A percentile compares a stretch with the other conserved stretches of the same genome.
These are phyloP conservation scores for Silene uniflora DNA, from an alignment of 148 eudicot genomes.

Conservation along the genomic window DNA sequence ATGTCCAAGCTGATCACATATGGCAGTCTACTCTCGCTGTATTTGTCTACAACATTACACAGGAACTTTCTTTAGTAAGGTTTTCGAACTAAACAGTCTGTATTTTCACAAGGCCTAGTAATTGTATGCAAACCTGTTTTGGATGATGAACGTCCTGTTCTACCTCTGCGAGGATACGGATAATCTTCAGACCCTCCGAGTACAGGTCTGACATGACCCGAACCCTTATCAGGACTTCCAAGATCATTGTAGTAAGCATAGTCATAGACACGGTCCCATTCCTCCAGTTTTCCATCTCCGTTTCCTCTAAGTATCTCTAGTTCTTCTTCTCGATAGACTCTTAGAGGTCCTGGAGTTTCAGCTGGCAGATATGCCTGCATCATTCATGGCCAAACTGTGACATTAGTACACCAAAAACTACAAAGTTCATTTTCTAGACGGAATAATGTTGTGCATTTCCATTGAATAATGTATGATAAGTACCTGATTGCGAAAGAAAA, in stretches of 20 bases:
- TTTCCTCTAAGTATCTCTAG: conserved; percentile 54
- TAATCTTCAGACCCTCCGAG: conserved; percentile 65
- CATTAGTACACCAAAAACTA: too few relatives aligned
- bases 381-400: not conserved
- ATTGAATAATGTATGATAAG: not conserved
- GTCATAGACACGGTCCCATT: conserved; percentile 92
- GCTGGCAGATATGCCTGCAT: conserved; percentile 58
- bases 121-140: conserved; percentile 40
- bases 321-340: conserved; percentile 60
- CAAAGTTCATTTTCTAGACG: too few relatives aligned
- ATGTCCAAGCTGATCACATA: conserved; percentile 43
- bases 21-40: conserved; percentile 61
- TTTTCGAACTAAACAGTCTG: too few relatives aligned
- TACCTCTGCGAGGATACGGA: conserved; percentile 84
- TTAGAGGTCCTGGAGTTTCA: conserved; percentile 53
- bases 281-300: conserved; percentile 62
- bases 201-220: conserved; percentile 42
- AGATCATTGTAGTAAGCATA: conserved; percentile 76
- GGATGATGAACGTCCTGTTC: conserved; percentile 63
- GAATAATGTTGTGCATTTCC: too few relatives aligned
- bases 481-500: conserved; percentile 81
- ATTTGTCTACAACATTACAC: conserved; percentile 45
- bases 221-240: conserved; percentile 56
- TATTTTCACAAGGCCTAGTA: too few relatives aligned
- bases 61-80: too few relatives aligned